phyloP scores from a whole-genome alignment of 352 stramenopile species.

The Pythium phragmitis region DNA sequence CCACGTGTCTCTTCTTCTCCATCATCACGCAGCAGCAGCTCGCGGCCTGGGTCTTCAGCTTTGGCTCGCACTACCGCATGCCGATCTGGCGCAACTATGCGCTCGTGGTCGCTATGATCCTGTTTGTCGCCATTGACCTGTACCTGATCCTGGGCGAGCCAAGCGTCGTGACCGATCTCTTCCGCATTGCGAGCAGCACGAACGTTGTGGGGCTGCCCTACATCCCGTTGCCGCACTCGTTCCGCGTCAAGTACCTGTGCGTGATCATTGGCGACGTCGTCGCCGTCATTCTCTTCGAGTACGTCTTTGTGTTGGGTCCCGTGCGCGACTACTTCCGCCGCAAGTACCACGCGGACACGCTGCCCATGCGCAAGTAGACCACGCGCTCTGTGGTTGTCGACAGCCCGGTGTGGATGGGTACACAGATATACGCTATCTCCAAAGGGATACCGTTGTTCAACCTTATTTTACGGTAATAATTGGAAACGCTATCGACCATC shows the following conservation, averaged over 20 bases:
- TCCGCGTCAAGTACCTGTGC: conserved; percentile 38
- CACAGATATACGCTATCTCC: not conserved
- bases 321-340: conserved; percentile 30
- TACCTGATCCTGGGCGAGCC: conserved; percentile 37
- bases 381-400: too few species aligned
- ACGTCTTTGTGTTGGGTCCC: conserved; percentile 39
- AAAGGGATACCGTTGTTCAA: not conserved
- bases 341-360: conserved; percentile 29
- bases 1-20: conserved; percentile 34
- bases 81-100: conserved; percentile 36
- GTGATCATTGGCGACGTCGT: conserved; percentile 37
- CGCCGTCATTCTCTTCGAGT: conserved; percentile 41
- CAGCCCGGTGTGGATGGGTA: not conserved
- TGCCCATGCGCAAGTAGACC: conserved; percentile 26
- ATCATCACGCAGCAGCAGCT: conserved; percentile 28
- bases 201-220: conserved; percentile 50
- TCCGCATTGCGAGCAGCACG: conserved; percentile 43
- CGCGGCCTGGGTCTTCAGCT: conserved; percentile 30
- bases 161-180: conserved; percentile 34
- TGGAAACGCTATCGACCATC: not conserved
- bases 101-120: conserved; percentile 21
- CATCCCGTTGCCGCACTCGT: conserved; percentile 43
- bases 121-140: conserved; percentile 25
- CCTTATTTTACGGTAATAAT: not conserved
- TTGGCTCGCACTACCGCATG: conserved; percentile 36